Conservation (phyloP, 306 rosid genomes). For the Purshia tridentata region DNA sequence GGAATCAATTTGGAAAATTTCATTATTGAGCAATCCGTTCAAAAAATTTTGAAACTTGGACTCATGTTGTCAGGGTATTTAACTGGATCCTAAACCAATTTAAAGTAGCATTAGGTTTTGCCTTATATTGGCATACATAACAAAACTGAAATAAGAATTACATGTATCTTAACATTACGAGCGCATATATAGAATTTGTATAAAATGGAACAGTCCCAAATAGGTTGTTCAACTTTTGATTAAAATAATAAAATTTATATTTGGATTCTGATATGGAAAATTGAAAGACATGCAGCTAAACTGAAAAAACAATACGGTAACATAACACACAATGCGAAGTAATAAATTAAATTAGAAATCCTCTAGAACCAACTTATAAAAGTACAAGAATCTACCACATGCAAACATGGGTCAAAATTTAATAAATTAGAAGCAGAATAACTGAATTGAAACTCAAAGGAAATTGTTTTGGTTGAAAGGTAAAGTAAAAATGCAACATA, state of each 20-base stretch:
- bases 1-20: too few relatives aligned
- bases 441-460: constrained; percentile 20
- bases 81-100: constrained; percentile 78
- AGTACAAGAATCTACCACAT: constrained; percentile 16
- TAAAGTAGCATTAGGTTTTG: constrained; percentile 29
- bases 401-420: constrained; percentile 10
- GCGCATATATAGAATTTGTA: constrained; percentile 93
- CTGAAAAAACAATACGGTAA: neutral
- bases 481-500: constrained; percentile 36
- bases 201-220: constrained; percentile 61
- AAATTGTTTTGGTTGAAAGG: constrained; percentile 12
- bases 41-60: constrained; percentile 74
- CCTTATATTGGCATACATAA: constrained; percentile 17
- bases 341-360: neutral
- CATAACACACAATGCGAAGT: neutral
- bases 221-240: neutral
- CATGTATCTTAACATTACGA: constrained; percentile 88
- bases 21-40: constrained; percentile 89
- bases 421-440: constrained; percentile 5
- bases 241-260: neutral
- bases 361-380: constrained; percentile 12
- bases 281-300: neutral
- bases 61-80: constrained; percentile 95
- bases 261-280: neutral
- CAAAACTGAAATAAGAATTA: constrained; percentile 11